phyloP scores from a whole-genome alignment of 495 filamentous ascomycete genomes.

The Daldinia grandis region DNA sequence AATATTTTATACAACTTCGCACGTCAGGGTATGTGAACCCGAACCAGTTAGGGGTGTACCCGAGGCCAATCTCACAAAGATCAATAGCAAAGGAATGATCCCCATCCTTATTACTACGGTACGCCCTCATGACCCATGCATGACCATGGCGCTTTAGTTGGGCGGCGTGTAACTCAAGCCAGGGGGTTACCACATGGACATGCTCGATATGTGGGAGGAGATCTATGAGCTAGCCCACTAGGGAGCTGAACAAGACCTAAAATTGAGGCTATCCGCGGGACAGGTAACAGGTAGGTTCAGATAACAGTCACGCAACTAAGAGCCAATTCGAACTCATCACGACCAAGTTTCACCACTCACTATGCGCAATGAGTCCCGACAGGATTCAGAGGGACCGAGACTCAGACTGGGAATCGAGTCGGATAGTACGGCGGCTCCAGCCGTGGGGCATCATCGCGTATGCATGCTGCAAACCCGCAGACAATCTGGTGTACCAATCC shows the following conservation, averaged over 20 bases:
- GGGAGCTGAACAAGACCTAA: constrained; percentile 29
- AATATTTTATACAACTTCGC: constrained; percentile 37
- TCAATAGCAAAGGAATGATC: constrained; percentile 28
- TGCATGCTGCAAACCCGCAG: constrained; percentile 32
- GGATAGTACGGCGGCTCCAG: constrained; percentile 24
- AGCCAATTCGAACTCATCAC: constrained; percentile 17
- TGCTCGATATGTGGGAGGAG: constrained; percentile 23
- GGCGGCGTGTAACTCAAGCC: constrained; percentile 31
- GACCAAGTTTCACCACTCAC: constrained; percentile 7
- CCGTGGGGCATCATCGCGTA: constrained; percentile 12
- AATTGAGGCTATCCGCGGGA: constrained; percentile 30
- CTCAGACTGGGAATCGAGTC: constrained; percentile 25
- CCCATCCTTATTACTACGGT: constrained; percentile 31
- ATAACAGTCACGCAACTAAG: constrained; percentile 28
- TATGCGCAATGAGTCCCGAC: background rate
- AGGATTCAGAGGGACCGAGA: background rate
- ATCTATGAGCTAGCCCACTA: constrained; percentile 17
- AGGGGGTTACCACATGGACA: constrained; percentile 27
- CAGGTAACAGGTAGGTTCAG: constrained; percentile 22
- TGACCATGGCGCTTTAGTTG: constrained; percentile 5
- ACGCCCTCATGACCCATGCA: constrained; percentile 32
- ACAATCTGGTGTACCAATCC: constrained; percentile 16
- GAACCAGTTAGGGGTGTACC: constrained; percentile 21
- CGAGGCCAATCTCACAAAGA: constrained; percentile 1
- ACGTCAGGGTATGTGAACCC: constrained; percentile 18